Evolutionary conservation across 805 yeast species (phyloP).

Genomic region (Yamadazyma olivae): DNA sequence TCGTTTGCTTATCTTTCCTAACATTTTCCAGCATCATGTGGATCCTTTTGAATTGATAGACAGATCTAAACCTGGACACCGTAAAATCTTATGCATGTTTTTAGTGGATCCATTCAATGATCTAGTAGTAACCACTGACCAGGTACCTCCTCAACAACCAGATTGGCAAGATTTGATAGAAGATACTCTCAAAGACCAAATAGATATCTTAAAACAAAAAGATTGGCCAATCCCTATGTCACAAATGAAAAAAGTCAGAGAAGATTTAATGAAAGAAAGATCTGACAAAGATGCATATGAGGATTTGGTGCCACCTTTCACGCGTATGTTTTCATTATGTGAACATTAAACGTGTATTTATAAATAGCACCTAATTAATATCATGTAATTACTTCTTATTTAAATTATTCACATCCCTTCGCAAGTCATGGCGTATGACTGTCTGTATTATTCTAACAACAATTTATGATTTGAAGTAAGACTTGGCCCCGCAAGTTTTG

Average conservation of each 20-base stretch:
- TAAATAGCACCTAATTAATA: no score
- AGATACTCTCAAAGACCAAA: neutral
- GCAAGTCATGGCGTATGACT: no score
- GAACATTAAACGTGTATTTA: slow-evolving; percentile 29
- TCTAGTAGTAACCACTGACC: slow-evolving; percentile 22
- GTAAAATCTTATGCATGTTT: slow-evolving; percentile 40
- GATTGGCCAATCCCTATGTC: slow-evolving; percentile 4
- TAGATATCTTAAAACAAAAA: neutral
- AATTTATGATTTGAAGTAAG: no score
- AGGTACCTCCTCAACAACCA: slow-evolving; percentile 38
- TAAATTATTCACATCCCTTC: no score
- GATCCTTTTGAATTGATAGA: slow-evolving; percentile 36
- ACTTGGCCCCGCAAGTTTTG: no score
- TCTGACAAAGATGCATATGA: slow-evolving; percentile 10
- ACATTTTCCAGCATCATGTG: slow-evolving; percentile 37
- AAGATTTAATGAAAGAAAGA: slow-evolving; percentile 32
- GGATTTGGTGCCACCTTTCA: slow-evolving; percentile 14
- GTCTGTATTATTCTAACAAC: no score
- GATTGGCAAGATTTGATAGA: slow-evolving; percentile 25
- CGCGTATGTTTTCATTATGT: slow-evolving; percentile 28
- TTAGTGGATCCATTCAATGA: slow-evolving; percentile 33
- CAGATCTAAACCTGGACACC: slow-evolving; percentile 30
- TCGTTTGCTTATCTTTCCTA: slow-evolving; percentile 36
- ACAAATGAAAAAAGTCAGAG: slow-evolving; percentile 23
- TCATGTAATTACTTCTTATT: no score